A percentile compares a stretch with the other conserved stretches of the same genome.
phyloP scores from a whole-genome alignment of 2,329 filamentous ascomycete species.

The Ascochyta pisi region DNA sequence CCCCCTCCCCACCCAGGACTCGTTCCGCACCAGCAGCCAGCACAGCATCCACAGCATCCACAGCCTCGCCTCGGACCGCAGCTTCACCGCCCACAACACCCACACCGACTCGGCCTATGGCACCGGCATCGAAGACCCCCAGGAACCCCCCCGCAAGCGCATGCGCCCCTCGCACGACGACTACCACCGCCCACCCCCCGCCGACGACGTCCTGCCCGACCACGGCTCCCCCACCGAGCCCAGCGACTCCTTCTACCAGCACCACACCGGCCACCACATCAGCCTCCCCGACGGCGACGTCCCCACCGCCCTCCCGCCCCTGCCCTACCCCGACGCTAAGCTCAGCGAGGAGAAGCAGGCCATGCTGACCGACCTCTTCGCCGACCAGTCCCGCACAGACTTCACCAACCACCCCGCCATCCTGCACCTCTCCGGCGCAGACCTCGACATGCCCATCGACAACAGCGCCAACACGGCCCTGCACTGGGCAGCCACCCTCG shows the following conservation, averaged over 20 bases:
- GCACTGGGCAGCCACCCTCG: slow-evolving; percentile 95
- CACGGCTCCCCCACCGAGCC: slow-evolving; percentile 74
- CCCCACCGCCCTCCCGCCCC: slow-evolving; percentile 67
- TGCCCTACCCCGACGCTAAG: slow-evolving; percentile 65
- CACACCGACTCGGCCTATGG: slow-evolving; percentile 71
- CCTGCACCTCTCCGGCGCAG: slow-evolving; percentile 74
- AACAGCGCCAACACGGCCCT: slow-evolving; percentile 86
- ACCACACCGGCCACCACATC: slow-evolving; percentile 56
- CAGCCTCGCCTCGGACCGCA: slow-evolving; percentile 76
- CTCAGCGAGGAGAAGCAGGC: slow-evolving; percentile 81
- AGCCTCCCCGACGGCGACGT: slow-evolving; percentile 59
- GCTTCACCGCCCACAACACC: slow-evolving; percentile 63
- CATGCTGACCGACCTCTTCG: slow-evolving; percentile 74
- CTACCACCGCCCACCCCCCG: slow-evolving; percentile 52
- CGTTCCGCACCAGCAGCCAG: slow-evolving; percentile 76
- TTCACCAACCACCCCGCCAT: slow-evolving; percentile 79
- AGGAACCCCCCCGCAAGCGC: slow-evolving; percentile 84
- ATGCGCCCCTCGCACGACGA: slow-evolving; percentile 58
- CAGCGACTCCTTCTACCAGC: slow-evolving; percentile 72
- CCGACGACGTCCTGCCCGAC: slow-evolving; percentile 66
- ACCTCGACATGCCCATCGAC: slow-evolving; percentile 93
- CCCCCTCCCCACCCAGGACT: slow-evolving; percentile 67
- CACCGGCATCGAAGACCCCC: slow-evolving; percentile 62
- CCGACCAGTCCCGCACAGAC: slow-evolving; percentile 68
- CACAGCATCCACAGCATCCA: slow-evolving; percentile 76